These are phyloP conservation scores for Blastobotrys petasosporus DNA, from an alignment of 1,139 yeast genomes.

Conservation along the genomic window DNA sequence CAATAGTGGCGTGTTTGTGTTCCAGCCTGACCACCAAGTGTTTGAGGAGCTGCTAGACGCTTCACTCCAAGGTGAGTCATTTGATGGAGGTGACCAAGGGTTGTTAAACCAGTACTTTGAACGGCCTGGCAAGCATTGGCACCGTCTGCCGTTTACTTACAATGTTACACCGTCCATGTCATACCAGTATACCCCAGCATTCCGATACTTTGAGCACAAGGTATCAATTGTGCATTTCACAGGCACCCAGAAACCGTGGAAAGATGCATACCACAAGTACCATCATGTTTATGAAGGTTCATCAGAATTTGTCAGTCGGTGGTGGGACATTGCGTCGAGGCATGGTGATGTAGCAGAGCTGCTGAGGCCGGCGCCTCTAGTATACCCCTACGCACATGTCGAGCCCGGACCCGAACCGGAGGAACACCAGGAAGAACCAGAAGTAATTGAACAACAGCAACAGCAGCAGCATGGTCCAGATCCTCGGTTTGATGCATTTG, in stretches of 20 bases:
- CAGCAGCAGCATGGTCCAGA: constrained; percentile 2
- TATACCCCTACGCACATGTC: background rate
- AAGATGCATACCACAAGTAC: constrained; percentile 11
- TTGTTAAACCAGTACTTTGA: constrained; percentile 76
- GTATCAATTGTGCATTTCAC: constrained; percentile 73
- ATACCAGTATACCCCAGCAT: constrained; percentile 80
- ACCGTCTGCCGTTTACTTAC: constrained; percentile 67
- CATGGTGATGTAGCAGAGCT: constrained; percentile 4
- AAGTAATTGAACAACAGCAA: background rate
- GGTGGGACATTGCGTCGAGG: constrained; percentile 12
- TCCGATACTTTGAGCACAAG: constrained; percentile 48
- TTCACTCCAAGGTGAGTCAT: constrained; percentile 45
- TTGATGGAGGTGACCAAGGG: constrained; percentile 97
- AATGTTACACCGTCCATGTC: constrained; percentile 82
- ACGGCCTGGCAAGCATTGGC: constrained; percentile 42
- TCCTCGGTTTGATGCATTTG: constrained; percentile 22
- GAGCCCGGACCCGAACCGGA: background rate
- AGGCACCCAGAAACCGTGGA: constrained; percentile 84
- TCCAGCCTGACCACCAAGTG: constrained; percentile 50
- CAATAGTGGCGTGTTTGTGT: constrained; percentile 77
- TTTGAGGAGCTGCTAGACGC: constrained; percentile 40
- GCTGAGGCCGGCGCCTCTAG: background rate
- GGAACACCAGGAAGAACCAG: background rate
- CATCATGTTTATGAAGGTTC: constrained; percentile 2
- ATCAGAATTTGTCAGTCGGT: constrained; percentile 8